Percentiles rank a stretch among this genome's conserved stretches.
Conservation (phyloP, 2,329 filamentous ascomycete genomes). For the Aspergillus ibericus region DNA sequence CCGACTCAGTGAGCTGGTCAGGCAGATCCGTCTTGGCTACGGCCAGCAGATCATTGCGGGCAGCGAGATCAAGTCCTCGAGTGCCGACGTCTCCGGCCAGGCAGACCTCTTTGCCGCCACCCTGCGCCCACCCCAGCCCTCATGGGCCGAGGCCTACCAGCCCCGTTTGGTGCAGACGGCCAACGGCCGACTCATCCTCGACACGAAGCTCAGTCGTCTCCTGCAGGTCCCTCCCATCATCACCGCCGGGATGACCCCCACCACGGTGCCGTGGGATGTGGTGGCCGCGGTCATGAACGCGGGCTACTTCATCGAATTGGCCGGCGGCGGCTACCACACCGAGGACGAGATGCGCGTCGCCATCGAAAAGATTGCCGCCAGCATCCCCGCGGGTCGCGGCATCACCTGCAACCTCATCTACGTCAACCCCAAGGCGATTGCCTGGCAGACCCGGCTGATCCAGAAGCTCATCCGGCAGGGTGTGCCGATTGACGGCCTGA, state of each 20-base stretch:
- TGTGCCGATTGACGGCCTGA: not conserved
- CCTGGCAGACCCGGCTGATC: not conserved
- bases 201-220: not conserved
- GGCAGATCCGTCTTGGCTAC: not conserved
- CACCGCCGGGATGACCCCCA: not conserved
- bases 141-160: not conserved
- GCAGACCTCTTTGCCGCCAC: not conserved
- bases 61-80: not conserved
- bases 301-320: not conserved
- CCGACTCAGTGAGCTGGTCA: not conserved
- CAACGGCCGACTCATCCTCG: not conserved
- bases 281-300: not conserved
- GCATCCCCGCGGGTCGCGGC: not conserved
- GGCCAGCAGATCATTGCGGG: not conserved
- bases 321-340: not conserved
- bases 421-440: not conserved
- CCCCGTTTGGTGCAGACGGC: not conserved
- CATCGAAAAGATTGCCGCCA: not conserved
- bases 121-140: not conserved
- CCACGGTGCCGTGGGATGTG: not conserved
- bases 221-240: not conserved
- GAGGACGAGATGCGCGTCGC: not conserved
- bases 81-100: not conserved
- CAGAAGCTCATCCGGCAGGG: not conserved
- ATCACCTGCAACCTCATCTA: conserved; percentile 1